Evolutionary conservation across 2,329 filamentous ascomycete species (phyloP).

Genomic region (Penicillium frequentans): DNA sequence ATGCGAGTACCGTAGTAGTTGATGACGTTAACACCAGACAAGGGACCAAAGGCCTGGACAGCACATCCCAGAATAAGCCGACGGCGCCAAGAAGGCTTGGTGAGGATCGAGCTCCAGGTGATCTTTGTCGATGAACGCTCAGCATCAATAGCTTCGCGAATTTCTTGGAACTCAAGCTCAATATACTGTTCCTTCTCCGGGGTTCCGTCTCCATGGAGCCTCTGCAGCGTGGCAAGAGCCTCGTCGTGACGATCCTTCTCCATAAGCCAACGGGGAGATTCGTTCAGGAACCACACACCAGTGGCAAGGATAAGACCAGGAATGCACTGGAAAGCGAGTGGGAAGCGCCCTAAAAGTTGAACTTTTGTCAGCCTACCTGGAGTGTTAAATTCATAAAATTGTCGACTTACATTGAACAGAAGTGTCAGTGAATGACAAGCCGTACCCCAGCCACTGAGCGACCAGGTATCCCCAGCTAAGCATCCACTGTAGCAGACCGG

Average conservation of each 20-base stretch:
- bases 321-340: conserved; percentile 44
- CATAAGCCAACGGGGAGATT: conserved; percentile 29
- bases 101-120: conserved; percentile 41
- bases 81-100: conserved; percentile 46
- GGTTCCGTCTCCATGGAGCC: conserved; percentile 16
- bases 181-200: conserved; percentile 24
- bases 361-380: background rate
- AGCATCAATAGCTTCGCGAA: conserved; percentile 38
- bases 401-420: conserved; percentile 14
- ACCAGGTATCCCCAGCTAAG: conserved; percentile 40
- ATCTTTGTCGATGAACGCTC: conserved; percentile 37
- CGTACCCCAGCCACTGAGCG: conserved; percentile 42
- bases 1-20: conserved; percentile 47
- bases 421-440: conserved; percentile 26
- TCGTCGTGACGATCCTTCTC: conserved; percentile 27
- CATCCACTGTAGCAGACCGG: conserved; percentile 35
- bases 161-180: conserved; percentile 43
- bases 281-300: conserved; percentile 32
- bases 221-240: conserved; percentile 14
- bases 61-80: conserved; percentile 47
- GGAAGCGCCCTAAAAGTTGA: conserved; percentile 32
- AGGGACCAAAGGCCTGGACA: conserved; percentile 49
- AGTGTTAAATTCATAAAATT: background rate
- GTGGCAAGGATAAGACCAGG: conserved; percentile 34
- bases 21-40: conserved; percentile 51